Base-by-base conservation (phyloP, 1,284 basidiomycete genomes). In the Flammula alnicola region DNA sequence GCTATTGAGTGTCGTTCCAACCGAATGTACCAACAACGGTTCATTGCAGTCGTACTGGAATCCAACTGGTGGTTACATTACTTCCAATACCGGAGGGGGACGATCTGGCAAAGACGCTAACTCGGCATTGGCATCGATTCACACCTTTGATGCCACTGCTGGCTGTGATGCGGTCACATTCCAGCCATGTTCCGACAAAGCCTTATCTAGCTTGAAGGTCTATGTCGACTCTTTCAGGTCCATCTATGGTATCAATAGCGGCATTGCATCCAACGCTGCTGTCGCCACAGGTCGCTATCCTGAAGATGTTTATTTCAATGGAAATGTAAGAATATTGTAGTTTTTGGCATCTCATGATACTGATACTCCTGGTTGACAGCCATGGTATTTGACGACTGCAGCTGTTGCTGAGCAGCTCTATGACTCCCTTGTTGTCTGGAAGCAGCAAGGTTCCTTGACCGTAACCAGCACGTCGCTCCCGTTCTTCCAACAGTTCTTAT, bases 361-460 rank as follows among this genome's bases (percentile, higher is more conserved):
- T 31, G 25, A 19, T n/a, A 33, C 16, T 29, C 11, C 7, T n/a
- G 10, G 26, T 42, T 26, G 52, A 26, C 45, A 86, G 84, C 84
- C 86, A 1, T 88, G 85, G 86, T 87, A 86, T 57, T 69, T 88
- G 14, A 72, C 81, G 12, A 86, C 85, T 0, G 71, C 80, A 36
- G 84, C 83, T 5, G 83, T 81, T 3, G 81, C 85, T 2, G 84
- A 88, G 54, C 85, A 86, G 63, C 74, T 88, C 51, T 87, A 88
- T 50, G 78, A 84, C 35, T 75, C 86, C 1, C 69, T 86, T 37
- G 73, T 72, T 40, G 79, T 81, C 25, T 88, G 85, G 84, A 71
- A 78, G 22, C 59, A 63, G 0, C 72, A 77, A 57, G 75, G 74
- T 10, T 73, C 67, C 3, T 56, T 88, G 30, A 69, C 69, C 1